These are phyloP conservation scores for Russula dissimulans DNA, from an alignment of 768 basidiomycete species.

Conservation along the genomic window DNA sequence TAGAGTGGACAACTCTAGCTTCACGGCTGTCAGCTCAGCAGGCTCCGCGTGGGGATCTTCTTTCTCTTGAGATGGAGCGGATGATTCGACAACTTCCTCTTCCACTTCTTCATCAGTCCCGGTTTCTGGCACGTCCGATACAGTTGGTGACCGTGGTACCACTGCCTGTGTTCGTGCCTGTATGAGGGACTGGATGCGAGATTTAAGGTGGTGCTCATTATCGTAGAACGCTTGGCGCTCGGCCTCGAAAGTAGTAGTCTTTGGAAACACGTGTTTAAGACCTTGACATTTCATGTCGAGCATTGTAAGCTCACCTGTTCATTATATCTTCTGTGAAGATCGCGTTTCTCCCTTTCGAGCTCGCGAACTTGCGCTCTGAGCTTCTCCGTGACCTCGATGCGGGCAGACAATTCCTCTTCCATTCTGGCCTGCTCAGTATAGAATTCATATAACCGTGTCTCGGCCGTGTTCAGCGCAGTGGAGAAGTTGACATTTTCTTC, in stretches of 20 bases:
- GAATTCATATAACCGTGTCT: conserved; percentile 66
- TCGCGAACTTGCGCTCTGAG: conserved; percentile 73
- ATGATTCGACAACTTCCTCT: conserved; percentile 25
- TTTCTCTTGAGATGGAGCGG: conserved; percentile 36
- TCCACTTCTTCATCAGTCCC: conserved; percentile 35
- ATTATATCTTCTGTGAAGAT: conserved; percentile 72
- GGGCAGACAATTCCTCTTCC: conserved; percentile 73
- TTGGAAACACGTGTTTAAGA: neutral
- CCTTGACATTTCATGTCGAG: conserved; percentile 9
- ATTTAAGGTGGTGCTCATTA: conserved; percentile 88
- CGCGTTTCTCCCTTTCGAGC: conserved; percentile 82
- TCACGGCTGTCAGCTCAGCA: conserved; percentile 80
- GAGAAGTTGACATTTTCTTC: conserved; percentile 56
- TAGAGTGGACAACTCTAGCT: conserved; percentile 76
- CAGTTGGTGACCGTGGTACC: conserved; percentile 25
- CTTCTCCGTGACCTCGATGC: conserved; percentile 78
- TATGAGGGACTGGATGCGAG: conserved; percentile 73
- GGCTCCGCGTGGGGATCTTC: conserved; percentile 66
- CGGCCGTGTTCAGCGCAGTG: conserved; percentile 57
- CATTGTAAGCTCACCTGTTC: conserved; percentile 55
- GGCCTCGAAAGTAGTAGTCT: conserved; percentile 85
- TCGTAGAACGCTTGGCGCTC: conserved; percentile 90
- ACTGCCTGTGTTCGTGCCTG: conserved; percentile 49
- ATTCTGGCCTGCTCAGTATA: conserved; percentile 74
- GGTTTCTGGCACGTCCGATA: conserved; percentile 24